Conservation (phyloP, 257 asterid species). For the Plantago major region DNA sequence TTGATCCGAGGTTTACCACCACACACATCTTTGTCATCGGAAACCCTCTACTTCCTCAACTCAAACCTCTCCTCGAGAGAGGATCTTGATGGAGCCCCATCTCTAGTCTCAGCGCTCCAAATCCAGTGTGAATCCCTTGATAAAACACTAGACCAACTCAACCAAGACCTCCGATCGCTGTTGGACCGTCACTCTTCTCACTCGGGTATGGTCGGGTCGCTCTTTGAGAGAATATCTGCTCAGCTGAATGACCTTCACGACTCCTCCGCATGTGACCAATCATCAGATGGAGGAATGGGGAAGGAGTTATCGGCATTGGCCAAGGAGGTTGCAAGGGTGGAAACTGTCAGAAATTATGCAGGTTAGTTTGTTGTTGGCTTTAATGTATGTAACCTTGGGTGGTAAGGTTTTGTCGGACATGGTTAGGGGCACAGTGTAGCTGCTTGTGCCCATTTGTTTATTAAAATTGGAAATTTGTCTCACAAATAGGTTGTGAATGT, state of each 20-base stretch:
- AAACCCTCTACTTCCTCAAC: conserved; percentile 60
- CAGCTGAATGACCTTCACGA: conserved; percentile 52
- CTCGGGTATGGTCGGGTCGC: conserved; percentile 43
- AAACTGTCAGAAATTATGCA: conserved; percentile 84
- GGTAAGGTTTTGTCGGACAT: no score
- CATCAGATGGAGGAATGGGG: conserved; percentile 67
- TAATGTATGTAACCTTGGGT: not conserved
- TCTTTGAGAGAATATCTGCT: conserved; percentile 35
- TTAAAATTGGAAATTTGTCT: not conserved
- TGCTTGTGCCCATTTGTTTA: no score
- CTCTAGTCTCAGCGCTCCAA: conserved; percentile 62
- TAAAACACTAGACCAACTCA: conserved; percentile 52
- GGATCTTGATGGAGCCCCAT: conserved; percentile 56
- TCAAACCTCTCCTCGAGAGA: conserved; percentile 50
- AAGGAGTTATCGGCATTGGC: conserved; percentile 85
- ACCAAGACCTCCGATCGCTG: conserved; percentile 38
- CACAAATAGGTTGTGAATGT: not conserved
- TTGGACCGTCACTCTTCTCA: conserved; percentile 50
- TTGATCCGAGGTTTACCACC: conserved; percentile 37
- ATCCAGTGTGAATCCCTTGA: conserved; percentile 54
- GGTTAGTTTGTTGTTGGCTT: conserved; percentile 32
- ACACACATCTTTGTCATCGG: conserved; percentile 50
- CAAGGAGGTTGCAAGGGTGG: conserved; percentile 94
- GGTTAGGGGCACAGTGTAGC: no score
- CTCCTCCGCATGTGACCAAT: conserved; percentile 32